Percentiles rank a stretch among this genome's conserved stretches.
Evolutionary conservation across 2,329 filamentous ascomycete species (phyloP).

Genomic region (Epichloe elymi): DNA sequence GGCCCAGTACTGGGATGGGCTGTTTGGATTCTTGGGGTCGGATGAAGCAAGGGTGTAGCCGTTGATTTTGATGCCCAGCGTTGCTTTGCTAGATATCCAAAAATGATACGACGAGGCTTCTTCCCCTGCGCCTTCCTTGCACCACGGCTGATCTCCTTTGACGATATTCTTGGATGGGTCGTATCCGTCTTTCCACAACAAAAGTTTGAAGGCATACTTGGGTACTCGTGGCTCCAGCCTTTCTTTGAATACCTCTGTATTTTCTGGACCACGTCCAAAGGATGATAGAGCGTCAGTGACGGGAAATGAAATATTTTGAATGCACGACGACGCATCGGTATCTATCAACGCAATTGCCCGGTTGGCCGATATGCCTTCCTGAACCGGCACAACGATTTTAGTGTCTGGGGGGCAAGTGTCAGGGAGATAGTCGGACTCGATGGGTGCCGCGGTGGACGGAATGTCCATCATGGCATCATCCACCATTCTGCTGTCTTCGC

Average conservation of each 20-base stretch:
- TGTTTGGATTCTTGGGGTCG: conserved; percentile 37
- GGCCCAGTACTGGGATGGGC: conserved; percentile 48
- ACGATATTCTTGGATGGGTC: conserved; percentile 42
- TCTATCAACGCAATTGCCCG: conserved; percentile 51
- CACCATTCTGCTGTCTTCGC: conserved; percentile 10
- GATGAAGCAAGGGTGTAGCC: conserved; percentile 48
- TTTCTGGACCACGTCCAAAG: conserved; percentile 62
- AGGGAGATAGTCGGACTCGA: conserved; percentile 15
- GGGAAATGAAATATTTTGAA: conserved; percentile 48
- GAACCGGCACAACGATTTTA: conserved; percentile 23
- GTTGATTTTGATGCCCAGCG: conserved; percentile 65
- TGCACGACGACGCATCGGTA: conserved; percentile 51
- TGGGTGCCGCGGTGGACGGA: conserved; percentile 19
- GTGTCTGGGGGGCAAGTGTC: conserved; percentile 25
- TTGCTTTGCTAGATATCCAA: conserved; percentile 68
- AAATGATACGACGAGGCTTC: conserved; percentile 49
- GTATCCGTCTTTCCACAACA: conserved; percentile 58
- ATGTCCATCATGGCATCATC: conserved; percentile 16
- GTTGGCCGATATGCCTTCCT: conserved; percentile 20
- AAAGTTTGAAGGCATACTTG: conserved; percentile 66
- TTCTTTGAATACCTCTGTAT: conserved; percentile 54
- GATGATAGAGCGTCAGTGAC: conserved; percentile 55
- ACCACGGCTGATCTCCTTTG: conserved; percentile 39
- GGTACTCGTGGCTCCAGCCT: conserved; percentile 58
- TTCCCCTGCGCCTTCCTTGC: conserved; percentile 15